Percentiles rank a stretch among this genome's conserved stretches.
Conservation (phyloP, 2,329 filamentous ascomycete species). For the Plenodomus lindquistii region DNA sequence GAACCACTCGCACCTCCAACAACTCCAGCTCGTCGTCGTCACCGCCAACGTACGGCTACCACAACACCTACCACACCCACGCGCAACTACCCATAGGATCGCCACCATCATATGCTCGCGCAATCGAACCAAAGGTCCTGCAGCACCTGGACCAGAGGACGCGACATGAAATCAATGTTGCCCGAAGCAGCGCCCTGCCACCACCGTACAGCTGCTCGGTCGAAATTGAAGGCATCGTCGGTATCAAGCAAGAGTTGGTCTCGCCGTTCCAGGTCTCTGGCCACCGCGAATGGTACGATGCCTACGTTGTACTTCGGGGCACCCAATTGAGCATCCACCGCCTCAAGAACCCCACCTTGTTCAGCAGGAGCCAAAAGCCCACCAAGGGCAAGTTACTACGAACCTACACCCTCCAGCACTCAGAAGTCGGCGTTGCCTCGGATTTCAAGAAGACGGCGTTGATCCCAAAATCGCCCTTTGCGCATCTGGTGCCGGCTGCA, state of each 20-base stretch:
- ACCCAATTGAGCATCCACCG: conserved; percentile 70
- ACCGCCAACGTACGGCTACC: conserved; percentile 45
- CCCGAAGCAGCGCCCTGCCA: conserved; percentile 24
- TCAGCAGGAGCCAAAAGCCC: conserved; percentile 55
- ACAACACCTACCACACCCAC: conserved; percentile 49
- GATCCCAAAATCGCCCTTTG: conserved; percentile 50
- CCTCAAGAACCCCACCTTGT: conserved; percentile 58
- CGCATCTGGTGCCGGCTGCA: conserved; percentile 48
- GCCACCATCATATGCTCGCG: conserved; percentile 39
- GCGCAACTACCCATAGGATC: conserved; percentile 27
- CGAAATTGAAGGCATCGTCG: conserved; percentile 39
- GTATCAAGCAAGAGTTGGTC: conserved; percentile 68
- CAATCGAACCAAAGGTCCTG: conserved; percentile 26
- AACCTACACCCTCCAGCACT: conserved; percentile 74
- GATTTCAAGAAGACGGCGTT: conserved; percentile 66
- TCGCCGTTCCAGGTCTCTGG: conserved; percentile 65
- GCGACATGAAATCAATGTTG: conserved; percentile 19
- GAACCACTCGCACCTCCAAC: neutral
- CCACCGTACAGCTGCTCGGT: conserved; percentile 44
- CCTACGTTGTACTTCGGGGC: conserved; percentile 67
- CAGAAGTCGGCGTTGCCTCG: conserved; percentile 73
- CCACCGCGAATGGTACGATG: conserved; percentile 66
- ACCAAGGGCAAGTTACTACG: conserved; percentile 62
- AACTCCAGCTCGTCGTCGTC: conserved; percentile 19
- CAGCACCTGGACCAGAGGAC: conserved; percentile 26